Evolutionary conservation across 768 basidiomycete species (phyloP).

Genomic region (Sporobolomyces pararoseus): DNA sequence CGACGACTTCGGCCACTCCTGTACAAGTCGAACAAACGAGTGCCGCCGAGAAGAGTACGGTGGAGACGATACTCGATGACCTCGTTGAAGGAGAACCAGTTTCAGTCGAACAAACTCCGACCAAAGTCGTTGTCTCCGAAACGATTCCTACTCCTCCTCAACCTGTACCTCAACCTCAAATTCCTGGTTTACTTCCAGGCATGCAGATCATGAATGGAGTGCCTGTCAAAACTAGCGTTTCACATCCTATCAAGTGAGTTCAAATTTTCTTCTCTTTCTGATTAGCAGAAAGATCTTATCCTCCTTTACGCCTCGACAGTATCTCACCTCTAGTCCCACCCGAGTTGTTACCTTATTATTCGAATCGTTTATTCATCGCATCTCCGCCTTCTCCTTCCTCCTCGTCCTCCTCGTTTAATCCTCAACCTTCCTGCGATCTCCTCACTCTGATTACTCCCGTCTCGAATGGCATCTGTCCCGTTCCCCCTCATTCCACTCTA

Average conservation of each 20-base stretch:
- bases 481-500: slow-evolving; percentile 39
- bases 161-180: too few relatives aligned
- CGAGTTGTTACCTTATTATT: slow-evolving; percentile 54
- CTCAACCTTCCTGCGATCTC: slow-evolving; percentile 15
- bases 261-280: slow-evolving; percentile 65
- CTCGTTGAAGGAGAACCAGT: slow-evolving; percentile 19
- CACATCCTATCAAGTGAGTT: slow-evolving; percentile 65
- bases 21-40: background rate
- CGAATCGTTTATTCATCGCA: background rate
- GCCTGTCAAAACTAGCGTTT: slow-evolving; percentile 30
- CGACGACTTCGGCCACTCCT: background rate
- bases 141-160: background rate
- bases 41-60: background rate
- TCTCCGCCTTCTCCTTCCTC: background rate
- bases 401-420: slow-evolving; percentile 8
- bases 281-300: background rate
- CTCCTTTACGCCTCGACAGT: slow-evolving; percentile 55
- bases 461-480: slow-evolving; percentile 11
- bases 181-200: slow-evolving; percentile 12
- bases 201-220: slow-evolving; percentile 37
- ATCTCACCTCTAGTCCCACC: slow-evolving; percentile 65
- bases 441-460: slow-evolving; percentile 13
- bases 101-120: background rate
- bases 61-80: background rate
- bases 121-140: slow-evolving; percentile 8